Percentiles rank a stretch among this genome's conserved stretches.
These are phyloP conservation scores for Neolentinus lepideus DNA, from an alignment of 1,284 basidiomycete species.

Conservation along the genomic window DNA sequence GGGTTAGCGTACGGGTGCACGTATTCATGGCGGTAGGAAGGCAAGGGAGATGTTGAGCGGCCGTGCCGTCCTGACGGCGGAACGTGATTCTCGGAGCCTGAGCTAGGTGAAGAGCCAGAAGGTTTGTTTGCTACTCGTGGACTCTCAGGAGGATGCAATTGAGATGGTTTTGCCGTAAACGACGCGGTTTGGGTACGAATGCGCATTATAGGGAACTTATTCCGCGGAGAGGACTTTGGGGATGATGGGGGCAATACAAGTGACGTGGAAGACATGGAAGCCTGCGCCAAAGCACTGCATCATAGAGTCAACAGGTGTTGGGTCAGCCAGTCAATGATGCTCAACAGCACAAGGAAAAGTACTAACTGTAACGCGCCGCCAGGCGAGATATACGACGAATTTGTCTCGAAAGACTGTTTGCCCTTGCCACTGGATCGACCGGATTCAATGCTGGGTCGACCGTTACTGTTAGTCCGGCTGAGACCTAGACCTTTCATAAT, in stretches of 20 bases:
- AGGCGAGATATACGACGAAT: constrained; percentile 39
- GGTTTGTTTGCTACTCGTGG: constrained; percentile 8
- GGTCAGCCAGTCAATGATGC: constrained; percentile 2
- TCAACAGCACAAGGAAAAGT: constrained; percentile 3
- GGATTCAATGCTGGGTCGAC: constrained; percentile 60
- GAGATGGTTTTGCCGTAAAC: constrained; percentile 22
- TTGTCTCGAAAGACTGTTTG: constrained; percentile 55
- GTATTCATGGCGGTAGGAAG: constrained; percentile 18
- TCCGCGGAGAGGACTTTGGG: constrained; percentile 25
- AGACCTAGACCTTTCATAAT: constrained; percentile 39
- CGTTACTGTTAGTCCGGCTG: constrained; percentile 29
- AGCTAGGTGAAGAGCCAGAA: constrained; percentile 16
- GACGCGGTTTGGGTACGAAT: constrained; percentile 24
- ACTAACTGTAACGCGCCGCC: constrained; percentile 55
- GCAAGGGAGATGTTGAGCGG: constrained; percentile 13
- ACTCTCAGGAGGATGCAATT: constrained; percentile 13
- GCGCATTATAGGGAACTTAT: constrained; percentile 27
- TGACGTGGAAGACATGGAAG: constrained; percentile 52
- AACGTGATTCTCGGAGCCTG: constrained; percentile 15
- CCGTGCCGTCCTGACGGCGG: constrained; percentile 14
- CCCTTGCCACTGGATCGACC: constrained; percentile 35
- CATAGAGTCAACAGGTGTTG: constrained; percentile 1
- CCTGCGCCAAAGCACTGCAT: constrained; percentile 42
- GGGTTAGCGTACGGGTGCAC: constrained; percentile 75
- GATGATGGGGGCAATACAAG: constrained; percentile 26